Percentiles rank a stretch among this genome's conserved stretches.
phyloP scores from a whole-genome alignment of 192 early-diverging fungal species.

The Haplosporangium gracile region DNA sequence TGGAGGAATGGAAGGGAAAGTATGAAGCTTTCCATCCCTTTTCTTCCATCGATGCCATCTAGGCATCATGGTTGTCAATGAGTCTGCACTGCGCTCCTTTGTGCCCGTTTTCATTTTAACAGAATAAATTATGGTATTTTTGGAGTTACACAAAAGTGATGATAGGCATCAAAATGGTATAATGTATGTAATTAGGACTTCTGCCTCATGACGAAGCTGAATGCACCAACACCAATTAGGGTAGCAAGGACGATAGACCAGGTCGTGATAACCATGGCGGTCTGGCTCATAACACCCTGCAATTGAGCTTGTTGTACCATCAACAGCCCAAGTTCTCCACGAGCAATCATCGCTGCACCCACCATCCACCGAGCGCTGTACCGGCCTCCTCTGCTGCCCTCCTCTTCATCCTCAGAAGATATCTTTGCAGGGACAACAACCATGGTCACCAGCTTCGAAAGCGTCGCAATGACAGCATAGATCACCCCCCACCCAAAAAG shows the following conservation, averaged over 20 bases:
- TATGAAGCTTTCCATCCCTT: slow-evolving; percentile 30
- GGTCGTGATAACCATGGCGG: slow-evolving; percentile 44
- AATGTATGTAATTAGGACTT: background rate
- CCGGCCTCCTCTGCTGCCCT: background rate
- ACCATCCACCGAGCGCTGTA: slow-evolving; percentile 37
- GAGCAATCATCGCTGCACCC: slow-evolving; percentile 53
- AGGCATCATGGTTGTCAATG: background rate
- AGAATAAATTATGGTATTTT: background rate
- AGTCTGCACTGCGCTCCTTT: background rate
- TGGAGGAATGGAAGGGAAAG: slow-evolving; percentile 27
- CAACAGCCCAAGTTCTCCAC: slow-evolving; percentile 46
- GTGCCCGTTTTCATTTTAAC: no score
- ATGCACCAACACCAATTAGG: slow-evolving; percentile 27
- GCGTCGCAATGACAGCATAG: slow-evolving; percentile 40
- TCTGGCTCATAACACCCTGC: slow-evolving; percentile 37
- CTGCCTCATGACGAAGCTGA: slow-evolving; percentile 25
- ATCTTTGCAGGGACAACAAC: slow-evolving; percentile 14
- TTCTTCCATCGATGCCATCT: slow-evolving; percentile 10
- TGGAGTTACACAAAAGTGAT: no score
- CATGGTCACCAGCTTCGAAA: slow-evolving; percentile 32
- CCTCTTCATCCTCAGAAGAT: background rate
- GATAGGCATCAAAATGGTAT: no score
- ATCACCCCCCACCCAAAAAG: slow-evolving; percentile 46
- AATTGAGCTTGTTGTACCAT: slow-evolving; percentile 42
- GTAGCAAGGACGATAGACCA: slow-evolving; percentile 45